Percentiles rank a stretch among this genome's conserved stretches.
These are phyloP conservation scores for Chrysoporthe austroafricana DNA, from an alignment of 2,329 filamentous ascomycete genomes.

Conservation along the genomic window DNA sequence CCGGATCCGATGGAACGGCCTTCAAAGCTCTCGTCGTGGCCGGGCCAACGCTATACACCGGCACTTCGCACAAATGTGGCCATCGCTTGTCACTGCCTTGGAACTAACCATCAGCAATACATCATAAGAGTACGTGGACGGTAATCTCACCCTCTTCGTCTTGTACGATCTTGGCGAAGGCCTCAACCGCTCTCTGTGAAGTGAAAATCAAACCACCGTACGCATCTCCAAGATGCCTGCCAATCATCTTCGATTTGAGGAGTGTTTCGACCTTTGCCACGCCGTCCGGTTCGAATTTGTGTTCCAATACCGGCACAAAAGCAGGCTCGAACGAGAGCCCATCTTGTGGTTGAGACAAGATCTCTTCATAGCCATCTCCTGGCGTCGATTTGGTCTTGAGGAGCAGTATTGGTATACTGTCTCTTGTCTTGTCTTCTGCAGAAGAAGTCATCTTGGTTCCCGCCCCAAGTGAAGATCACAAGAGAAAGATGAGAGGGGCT, in stretches of 20 bases:
- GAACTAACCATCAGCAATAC: conserved; percentile 16
- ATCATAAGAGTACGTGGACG: not conserved
- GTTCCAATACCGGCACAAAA: conserved; percentile 79
- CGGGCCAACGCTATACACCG: conserved; percentile 79
- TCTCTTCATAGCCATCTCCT: conserved; percentile 72
- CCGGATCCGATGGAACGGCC: conserved; percentile 54
- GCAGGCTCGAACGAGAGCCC: conserved; percentile 59
- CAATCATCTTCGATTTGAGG: conserved; percentile 51
- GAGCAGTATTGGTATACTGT: conserved; percentile 64
- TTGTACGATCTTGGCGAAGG: conserved; percentile 67
- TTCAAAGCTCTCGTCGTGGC: conserved; percentile 76
- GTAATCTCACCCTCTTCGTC: conserved; percentile 49
- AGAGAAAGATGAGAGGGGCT: not conserved
- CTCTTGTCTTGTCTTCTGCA: not conserved
- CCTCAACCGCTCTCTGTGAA: conserved; percentile 81
- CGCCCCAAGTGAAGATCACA: not conserved
- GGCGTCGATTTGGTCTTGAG: conserved; percentile 79
- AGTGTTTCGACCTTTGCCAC: conserved; percentile 56
- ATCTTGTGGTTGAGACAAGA: conserved; percentile 55
- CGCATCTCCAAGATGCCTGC: conserved; percentile 38
- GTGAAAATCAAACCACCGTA: conserved; percentile 86
- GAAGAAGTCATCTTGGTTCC: conserved; percentile 23
- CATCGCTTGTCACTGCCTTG: conserved; percentile 38
- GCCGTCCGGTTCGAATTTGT: conserved; percentile 65
- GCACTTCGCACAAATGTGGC: conserved; percentile 60